Evolutionary conservation across 371 early-diverging fungal species (phyloP).

Genomic region (Mycotypha africana): DNA sequence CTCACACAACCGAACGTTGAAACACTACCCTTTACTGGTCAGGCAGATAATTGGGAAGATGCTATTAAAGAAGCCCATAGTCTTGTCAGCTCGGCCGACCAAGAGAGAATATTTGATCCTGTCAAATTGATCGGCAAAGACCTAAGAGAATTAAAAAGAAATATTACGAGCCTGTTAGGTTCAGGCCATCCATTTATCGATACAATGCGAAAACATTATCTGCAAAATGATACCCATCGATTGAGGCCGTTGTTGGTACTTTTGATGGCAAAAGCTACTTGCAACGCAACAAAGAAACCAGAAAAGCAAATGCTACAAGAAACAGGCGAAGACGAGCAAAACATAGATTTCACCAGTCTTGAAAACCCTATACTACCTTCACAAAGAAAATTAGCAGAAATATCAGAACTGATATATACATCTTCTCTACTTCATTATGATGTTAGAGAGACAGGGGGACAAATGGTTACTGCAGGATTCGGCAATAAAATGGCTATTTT

Average conservation of each 20-base stretch:
- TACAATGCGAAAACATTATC: constrained; percentile 87
- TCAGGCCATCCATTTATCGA: constrained; percentile 84
- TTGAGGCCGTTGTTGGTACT: constrained; percentile 90
- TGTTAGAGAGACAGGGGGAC: constrained; percentile 82
- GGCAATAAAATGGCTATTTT: constrained; percentile 97
- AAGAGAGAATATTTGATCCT: constrained; percentile 47
- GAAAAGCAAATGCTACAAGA: constrained; percentile 6
- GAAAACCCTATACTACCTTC: constrained; percentile 68
- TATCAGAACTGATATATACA: constrained; percentile 96
- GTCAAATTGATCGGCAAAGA: constrained; percentile 71
- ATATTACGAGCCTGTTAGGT: constrained; percentile 77
- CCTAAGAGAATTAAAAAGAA: constrained; percentile 77
- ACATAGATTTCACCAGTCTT: neutral
- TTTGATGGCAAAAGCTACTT: constrained; percentile 81
- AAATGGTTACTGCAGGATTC: constrained; percentile 78
- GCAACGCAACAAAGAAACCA: constrained; percentile 18
- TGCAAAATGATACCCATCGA: constrained; percentile 84
- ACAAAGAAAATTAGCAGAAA: constrained; percentile 91
- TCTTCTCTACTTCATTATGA: constrained; percentile 95
- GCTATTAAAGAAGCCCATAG: constrained; percentile 49
- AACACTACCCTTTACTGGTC: constrained; percentile 28
- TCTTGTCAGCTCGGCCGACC: constrained; percentile 35
- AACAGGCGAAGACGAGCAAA: constrained; percentile 19
- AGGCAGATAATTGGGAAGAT: constrained; percentile 44
- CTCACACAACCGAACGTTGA: constrained; percentile 23